A percentile compares a stretch with the other conserved stretches of the same genome.
These are phyloP conservation scores for Alternaria longipes DNA, from an alignment of 2,329 filamentous ascomycete species.

Conservation along the genomic window DNA sequence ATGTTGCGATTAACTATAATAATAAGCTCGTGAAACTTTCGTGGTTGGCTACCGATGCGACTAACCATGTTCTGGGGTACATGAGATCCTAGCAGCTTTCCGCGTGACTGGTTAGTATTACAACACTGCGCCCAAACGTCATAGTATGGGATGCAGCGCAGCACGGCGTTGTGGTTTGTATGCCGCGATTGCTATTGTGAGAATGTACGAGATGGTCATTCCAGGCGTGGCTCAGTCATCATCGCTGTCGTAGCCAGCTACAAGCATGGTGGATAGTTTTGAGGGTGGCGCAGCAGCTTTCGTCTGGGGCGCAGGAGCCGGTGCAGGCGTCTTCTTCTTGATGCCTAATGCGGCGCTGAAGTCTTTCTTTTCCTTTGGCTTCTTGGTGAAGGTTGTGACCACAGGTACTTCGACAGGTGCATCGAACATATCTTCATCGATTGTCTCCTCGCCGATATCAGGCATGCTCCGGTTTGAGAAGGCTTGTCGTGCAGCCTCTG, in stretches of 20 bases:
- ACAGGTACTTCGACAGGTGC: conserved; percentile 37
- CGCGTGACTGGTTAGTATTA: not conserved
- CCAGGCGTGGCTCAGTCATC: conserved; percentile 24
- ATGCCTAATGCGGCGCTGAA: conserved; percentile 78
- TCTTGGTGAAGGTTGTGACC: conserved; percentile 73
- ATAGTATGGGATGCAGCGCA: not conserved
- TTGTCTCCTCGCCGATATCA: conserved; percentile 63
- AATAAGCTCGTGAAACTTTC: not conserved
- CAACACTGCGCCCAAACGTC: not conserved
- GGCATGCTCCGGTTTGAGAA: conserved; percentile 64
- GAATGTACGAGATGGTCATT: not conserved
- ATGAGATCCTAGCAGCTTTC: not conserved
- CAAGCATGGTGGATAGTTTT: conserved; percentile 36
- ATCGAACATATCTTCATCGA: conserved; percentile 55
- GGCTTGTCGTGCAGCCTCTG: conserved; percentile 79
- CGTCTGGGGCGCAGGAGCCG: conserved; percentile 13
- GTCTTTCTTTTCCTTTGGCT: conserved; percentile 89
- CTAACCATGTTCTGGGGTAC: not conserved
- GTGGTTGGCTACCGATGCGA: not conserved
- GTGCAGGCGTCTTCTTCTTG: conserved; percentile 61
- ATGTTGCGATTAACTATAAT: not conserved
- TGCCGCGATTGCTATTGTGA: conserved; percentile 9
- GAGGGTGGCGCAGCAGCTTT: conserved; percentile 27
- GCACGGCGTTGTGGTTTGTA: not conserved
- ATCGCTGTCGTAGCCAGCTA: conserved; percentile 45